Base-by-base conservation (phyloP, 1,139 yeast genomes). In the Sugiyamaella novakii region DNA sequence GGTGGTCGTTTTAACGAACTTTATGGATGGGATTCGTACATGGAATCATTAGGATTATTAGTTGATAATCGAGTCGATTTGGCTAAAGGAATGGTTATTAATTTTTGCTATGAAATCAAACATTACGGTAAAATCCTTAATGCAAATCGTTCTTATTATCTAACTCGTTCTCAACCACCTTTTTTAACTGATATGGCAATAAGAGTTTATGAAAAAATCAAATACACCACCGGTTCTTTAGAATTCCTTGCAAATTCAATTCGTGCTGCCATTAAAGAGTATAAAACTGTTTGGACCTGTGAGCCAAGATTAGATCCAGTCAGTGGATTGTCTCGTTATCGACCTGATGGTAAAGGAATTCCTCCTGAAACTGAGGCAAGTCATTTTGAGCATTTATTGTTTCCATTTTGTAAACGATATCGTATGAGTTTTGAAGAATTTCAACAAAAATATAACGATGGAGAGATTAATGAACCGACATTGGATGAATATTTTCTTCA, bases 1-100 rank as follows among this genome's bases (percentile, higher is more conserved):
- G 98, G 98, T 12, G 98, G 98, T 17, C 74, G 98, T 55, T 92
- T 92, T 68, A 94, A 94, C 68, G 98, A 92, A 68, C 77, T 89
- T 49, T 92, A 92, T 62, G 98, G 98, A 6, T 92, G 98, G 98
- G 98, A 92, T 67, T 88, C 97, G 1, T 92, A 92, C 65, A 86
- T 94, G 84, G 92, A 86, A 64, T 80, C 95, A 0, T 69, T 91
- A 27, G 98, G 98, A 1, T 73, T 92, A 44, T 67, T 92, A 35
- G 77, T 80, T 12, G 87, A 87, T 61, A 83, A 79, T 22, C 75
- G 81, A 7, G 61, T 75, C 3, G 85, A 83, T 31, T 75, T 91
- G 35, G 94, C 97, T 6, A 75, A 84, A 58, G 96, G 96, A 0
- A 88, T 92, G 94, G 88, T 92, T 8, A 92, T 86, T 63, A 91